Evolutionary conservation across 2,329 filamentous ascomycete species (phyloP), one percentile per base, ranked within the genome.

Genomic region (Cercospora zeina): DNA sequence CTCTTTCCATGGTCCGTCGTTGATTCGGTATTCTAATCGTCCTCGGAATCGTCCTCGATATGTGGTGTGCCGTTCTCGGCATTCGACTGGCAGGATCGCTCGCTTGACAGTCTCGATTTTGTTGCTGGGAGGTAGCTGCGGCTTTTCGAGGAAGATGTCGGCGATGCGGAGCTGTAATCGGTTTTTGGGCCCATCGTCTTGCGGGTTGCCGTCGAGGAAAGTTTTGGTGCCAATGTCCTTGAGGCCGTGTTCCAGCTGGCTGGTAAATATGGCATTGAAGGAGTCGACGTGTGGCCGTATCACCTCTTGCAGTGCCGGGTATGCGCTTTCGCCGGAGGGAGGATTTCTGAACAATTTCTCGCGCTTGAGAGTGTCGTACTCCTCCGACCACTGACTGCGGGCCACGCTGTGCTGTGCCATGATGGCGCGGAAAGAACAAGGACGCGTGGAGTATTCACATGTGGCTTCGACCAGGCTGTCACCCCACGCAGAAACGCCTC

Each of bases 231-330:
- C 95, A 78, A 99, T 97, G 74, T 99, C 95, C 72, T 85, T 86
- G 64, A 97, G 76, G 11, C 84, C 92, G 67, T 91, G 87, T 54
- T 89, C 85, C 58, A 99, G 76, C 57, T 89, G 80, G 58, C 90
- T 91, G 33, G 87, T 85, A 74, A 97, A 96, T 53, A 97, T 83
- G 57, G 87, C 87, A 80, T 99, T 96, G 85, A 97, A 99, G 6
- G 95, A 95, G 72, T 97, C 88, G 70, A 97, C 89, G 77, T 99
- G 95, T 54, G 95, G 95, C 68, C 90, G 84, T 63, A 97, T 87
- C n/a, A 93, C 90, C 64, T 85, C 85, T 71, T 93, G 89, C 53
- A 99, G 85, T 21, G 89, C 85, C 13, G 95, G 95, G 73, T 96
- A 97, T 62, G 93, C 91, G 9, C 89, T 89, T 69, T 86, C 89